phyloP scores from a whole-genome alignment of 2,329 filamentous ascomycete genomes.

The Fusarium sp. region DNA sequence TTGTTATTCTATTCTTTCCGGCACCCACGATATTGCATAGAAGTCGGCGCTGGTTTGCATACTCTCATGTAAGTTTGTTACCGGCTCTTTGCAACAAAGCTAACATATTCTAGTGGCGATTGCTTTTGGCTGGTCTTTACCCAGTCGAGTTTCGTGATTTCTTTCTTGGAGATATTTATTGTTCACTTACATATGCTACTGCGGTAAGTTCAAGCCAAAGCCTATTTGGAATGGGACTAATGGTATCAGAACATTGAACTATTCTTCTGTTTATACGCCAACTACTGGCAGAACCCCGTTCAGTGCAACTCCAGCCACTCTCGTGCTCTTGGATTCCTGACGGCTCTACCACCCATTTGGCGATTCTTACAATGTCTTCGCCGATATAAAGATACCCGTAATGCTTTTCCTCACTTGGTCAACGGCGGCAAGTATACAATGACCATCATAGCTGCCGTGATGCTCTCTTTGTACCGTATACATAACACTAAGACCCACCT shows the following conservation, averaged over 20 bases:
- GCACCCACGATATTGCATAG: constrained; percentile 77
- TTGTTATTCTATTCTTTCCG: constrained; percentile 79
- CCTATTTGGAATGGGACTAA: constrained; percentile 9
- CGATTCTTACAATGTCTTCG: constrained; percentile 90
- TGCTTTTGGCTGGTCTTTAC: constrained; percentile 86
- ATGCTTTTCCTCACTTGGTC: constrained; percentile 90
- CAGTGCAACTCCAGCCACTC: constrained; percentile 90
- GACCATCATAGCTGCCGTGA: constrained; percentile 82
- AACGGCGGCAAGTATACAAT: constrained; percentile 93
- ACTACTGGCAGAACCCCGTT: constrained; percentile 75
- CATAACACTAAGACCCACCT: constrained; percentile 66
- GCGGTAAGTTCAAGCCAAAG: constrained; percentile 68
- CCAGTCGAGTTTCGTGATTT: constrained; percentile 98
- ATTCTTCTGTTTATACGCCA: constrained; percentile 94
- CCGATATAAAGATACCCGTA: constrained; percentile 86
- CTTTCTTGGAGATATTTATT: constrained; percentile 97
- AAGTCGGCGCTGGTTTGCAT: constrained; percentile 86
- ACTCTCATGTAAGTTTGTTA: constrained; percentile 77
- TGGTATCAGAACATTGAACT: constrained; percentile 79
- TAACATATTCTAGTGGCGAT: constrained; percentile 73
- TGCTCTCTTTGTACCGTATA: constrained; percentile 86
- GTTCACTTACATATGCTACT: constrained; percentile 90
- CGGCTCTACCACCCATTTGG: constrained; percentile 86
- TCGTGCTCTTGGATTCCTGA: constrained; percentile 85
- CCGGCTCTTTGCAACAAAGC: background rate